These are phyloP conservation scores for Proliferodiscus dingleyae DNA, from an alignment of 2,329 filamentous ascomycete genomes.

Conservation along the genomic window DNA sequence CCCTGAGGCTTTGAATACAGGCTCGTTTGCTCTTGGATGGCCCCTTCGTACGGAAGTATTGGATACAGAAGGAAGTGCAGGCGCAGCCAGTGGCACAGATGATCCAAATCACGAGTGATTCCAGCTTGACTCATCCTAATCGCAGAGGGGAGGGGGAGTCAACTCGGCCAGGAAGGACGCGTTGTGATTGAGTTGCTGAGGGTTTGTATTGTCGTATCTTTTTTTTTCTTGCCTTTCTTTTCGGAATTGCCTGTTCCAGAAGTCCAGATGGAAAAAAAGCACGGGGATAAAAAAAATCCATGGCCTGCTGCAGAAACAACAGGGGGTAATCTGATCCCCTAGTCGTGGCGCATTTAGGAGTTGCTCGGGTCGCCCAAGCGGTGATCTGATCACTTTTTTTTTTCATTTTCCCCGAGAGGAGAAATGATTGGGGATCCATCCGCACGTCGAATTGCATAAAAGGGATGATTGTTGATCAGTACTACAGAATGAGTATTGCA, in stretches of 20 bases:
- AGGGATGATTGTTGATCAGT: not conserved
- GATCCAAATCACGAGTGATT: not conserved
- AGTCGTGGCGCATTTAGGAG: constrained; percentile 19
- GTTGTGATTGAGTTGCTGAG: too few relatives aligned
- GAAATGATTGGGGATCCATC: not conserved
- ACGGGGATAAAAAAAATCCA: constrained; percentile 1
- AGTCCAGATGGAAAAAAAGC: too few relatives aligned
- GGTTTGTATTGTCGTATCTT: too few relatives aligned
- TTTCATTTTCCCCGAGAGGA: constrained; percentile 6
- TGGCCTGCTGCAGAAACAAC: constrained; percentile 1
- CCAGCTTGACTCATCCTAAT: not conserved
- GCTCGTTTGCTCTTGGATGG: not conserved
- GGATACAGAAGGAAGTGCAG: not conserved
- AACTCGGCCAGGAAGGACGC: too few relatives aligned
- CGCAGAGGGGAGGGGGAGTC: too few relatives aligned
- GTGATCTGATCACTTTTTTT: constrained; percentile 14
- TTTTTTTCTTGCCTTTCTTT: too few relatives aligned
- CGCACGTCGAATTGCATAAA: not conserved
- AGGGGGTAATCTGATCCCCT: constrained; percentile 4
- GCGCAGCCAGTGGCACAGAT: not conserved
- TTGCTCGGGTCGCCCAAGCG: constrained; percentile 3
- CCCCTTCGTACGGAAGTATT: not conserved
- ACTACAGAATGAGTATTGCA: too few relatives aligned
- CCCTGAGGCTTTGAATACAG: not conserved
- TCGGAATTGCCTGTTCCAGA: not conserved